Percentiles rank a stretch among this genome's conserved stretches.
Conservation (phyloP, 805 yeast species). For the Pichia manshurica region DNA sequence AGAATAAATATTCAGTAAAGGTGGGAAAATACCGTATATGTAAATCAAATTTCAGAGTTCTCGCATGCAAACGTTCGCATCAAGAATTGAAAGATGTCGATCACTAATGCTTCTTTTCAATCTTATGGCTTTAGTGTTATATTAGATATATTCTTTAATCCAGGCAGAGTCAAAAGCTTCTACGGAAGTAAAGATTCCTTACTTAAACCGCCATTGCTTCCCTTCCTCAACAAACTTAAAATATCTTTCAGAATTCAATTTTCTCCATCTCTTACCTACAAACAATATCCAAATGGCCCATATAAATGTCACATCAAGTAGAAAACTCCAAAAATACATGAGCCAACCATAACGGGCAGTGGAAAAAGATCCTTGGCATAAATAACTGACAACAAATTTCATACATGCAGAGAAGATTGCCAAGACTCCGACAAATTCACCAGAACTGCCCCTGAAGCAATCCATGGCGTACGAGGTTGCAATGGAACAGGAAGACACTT, state of each 20-base stretch:
- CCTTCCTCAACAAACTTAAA: conserved; percentile 3
- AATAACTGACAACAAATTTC: conserved; percentile 1
- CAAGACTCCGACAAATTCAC: conserved; percentile 1
- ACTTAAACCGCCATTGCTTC: no score
- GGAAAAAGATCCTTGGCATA: conserved; percentile 1
- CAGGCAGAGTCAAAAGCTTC: no score
- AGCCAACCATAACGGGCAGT: conserved; percentile 3
- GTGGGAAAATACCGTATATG: no score
- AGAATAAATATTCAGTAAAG: no score
- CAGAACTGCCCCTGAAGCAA: conserved; percentile 1
- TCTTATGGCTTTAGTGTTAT: no score
- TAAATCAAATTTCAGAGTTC: no score
- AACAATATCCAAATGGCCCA: neutral
- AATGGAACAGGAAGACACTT: conserved; percentile 3
- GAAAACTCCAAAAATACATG: neutral
- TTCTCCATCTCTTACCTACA: neutral
- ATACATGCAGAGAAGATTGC: conserved; percentile 1
- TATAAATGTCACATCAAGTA: neutral
- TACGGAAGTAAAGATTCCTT: no score
- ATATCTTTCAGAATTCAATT: neutral
- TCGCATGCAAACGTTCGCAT: no score
- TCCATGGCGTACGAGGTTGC: conserved; percentile 5
- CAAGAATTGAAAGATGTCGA: no score
- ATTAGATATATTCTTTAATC: no score
- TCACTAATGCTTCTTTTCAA: no score